Base-by-base conservation (phyloP, 2,329 filamentous ascomycete species). In the Pezicula radicicola region DNA sequence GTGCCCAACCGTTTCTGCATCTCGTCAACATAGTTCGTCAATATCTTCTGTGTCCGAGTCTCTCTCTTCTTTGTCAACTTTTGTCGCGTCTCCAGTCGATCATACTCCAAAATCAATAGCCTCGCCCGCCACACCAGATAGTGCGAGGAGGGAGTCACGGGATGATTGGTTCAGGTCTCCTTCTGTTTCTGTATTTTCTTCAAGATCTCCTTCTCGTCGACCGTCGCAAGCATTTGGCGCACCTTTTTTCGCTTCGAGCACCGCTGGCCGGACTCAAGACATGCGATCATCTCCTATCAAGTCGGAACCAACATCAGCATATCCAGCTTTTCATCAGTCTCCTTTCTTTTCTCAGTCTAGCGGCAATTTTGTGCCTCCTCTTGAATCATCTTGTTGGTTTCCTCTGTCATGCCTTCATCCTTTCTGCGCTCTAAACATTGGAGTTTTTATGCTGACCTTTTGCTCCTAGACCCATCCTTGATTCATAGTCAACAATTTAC, bases 301-400 rank as follows among this genome's bases (percentile, higher is more conserved):
- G 40, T 53, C 60, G 25, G 58, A 61, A 35, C 43, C 54, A 42
- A 55, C 54, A 39, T 47, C 52, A 41, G 55, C 55, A 37, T 57
- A 58, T 53, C 28, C 57, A 28, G 54, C 44, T 44, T 63, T 58
- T 57, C 60, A 63, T 55, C 60, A 61, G 46, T 69, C 73, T 70
- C 68, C 70, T 73, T 77, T 76, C 66, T 78, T 78, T 72, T 73
- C 71, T 72, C 76, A 77, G 63, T 76, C 73, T 57, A 79, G 73
- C 64, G 75, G 75, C 56, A 76, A 74, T 68, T 79, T 78, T 63
- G 68, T 78, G 59, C 70, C 75, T 66, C 76, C 76, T 68, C 72
- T 77, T 61, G 68, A 72, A 65, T 73, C 70, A 66, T 75, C 73
- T 68, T 78, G 76, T 79, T 72, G 70, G 75, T 80, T 76, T 76